A percentile compares a stretch with the other conserved stretches of the same genome.
phyloP scores from a whole-genome alignment of 2,329 filamentous ascomycete species.

The Botrytis fabae region DNA sequence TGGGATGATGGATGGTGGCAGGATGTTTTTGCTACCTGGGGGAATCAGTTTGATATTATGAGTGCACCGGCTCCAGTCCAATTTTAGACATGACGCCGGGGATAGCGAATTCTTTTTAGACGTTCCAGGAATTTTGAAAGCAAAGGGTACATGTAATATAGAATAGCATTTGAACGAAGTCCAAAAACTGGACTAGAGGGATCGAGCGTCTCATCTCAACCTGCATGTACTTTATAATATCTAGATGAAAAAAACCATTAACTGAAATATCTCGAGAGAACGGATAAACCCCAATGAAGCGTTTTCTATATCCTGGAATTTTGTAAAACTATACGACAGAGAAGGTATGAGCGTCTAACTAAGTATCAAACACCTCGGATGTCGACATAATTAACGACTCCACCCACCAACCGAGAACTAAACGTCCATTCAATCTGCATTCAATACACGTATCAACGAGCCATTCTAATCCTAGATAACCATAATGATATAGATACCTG shows the following conservation, averaged over 20 bases:
- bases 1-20: slow-evolving; percentile 22
- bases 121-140: background rate
- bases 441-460: background rate
- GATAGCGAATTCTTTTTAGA: background rate
- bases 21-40: slow-evolving; percentile 7
- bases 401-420: background rate
- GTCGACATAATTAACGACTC: background rate
- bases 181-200: background rate
- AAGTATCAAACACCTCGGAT: background rate
- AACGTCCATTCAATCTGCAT: background rate
- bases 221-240: background rate
- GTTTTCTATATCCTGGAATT: rapidly evolving
- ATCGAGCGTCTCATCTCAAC: background rate
- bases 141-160: background rate
- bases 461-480: too few relatives aligned
- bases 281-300: rapidly evolving
- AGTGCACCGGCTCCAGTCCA: background rate
- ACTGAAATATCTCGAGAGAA: background rate
- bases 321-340: rapidly evolving
- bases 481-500: too few relatives aligned
- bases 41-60: background rate
- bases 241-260: too few relatives aligned
- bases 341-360: background rate
- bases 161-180: background rate
- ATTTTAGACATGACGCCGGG: background rate